Base-by-base conservation (phyloP, 129 eudicot species). In the Flaveria bidentis region DNA sequence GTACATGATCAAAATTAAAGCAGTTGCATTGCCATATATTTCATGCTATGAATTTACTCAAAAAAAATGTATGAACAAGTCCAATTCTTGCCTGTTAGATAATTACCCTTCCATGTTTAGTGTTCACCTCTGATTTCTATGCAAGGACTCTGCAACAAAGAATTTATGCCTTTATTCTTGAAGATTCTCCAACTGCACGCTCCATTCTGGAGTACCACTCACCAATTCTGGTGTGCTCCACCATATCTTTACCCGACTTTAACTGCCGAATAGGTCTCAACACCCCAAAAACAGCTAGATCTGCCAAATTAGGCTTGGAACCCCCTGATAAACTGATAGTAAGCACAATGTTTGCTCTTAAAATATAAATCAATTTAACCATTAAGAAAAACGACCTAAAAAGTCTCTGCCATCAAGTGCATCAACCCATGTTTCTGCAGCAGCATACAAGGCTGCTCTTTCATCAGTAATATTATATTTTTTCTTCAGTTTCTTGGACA, bases 401-500 rank as follows among this genome's bases (percentile, higher is more conserved):
- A 82, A 85, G 47, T 82, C 89, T 52, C 86, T 79, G 76, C 84
- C 86, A 36, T 82, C 68, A 67, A 85, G 89, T 67, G 89, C 86
- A 62, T 85, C 66, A 69, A 85, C 86, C 89, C 89, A 85, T 16
- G 82, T 80, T 82, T 85, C 86, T 0, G 85, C 86, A 62, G 86
- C 89, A 67, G 82, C 89, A 75, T 85, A 85, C 70, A 85, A 77
- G 52, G 89, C 63, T 12, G 82, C 57, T 36, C 89, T 84, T 79
- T 85, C 89, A 68, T 85, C 86, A n/a, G 86, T 76, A 22, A 85
- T 85, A 57, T 79, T 79, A 60, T 82, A 85, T 52, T 63, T 85
- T 68, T 85, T 85, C 86, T 85, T 85, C 62, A 85, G 69, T 44
- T 85, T 82, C 78, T 85, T 85, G 17, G 89, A 85, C 57, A 85